phyloP scores from a whole-genome alignment of 1,139 yeast genomes.

The Hemisphaericaspora lyxosophila region DNA sequence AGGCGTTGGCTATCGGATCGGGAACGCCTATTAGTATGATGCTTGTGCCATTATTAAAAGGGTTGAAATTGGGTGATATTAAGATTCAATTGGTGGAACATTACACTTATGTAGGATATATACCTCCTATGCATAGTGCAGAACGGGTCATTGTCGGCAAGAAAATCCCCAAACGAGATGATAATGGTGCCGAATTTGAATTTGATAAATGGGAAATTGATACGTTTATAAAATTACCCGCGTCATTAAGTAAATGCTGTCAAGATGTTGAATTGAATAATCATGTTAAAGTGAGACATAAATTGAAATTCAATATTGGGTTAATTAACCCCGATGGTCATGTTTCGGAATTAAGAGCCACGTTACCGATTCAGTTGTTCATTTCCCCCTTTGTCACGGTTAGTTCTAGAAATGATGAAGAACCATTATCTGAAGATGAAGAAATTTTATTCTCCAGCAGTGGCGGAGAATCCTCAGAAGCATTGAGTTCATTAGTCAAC shows the following conservation, averaged over 20 bases:
- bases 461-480: constrained; percentile 22
- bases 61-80: constrained; percentile 71
- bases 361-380: constrained; percentile 65
- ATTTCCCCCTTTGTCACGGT: constrained; percentile 82
- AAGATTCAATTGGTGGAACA: constrained; percentile 67
- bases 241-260: constrained; percentile 69
- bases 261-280: constrained; percentile 76
- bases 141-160: constrained; percentile 57
- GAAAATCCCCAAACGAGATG: constrained; percentile 29
- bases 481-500: constrained; percentile 10
- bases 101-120: constrained; percentile 59
- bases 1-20: constrained; percentile 90
- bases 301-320: constrained; percentile 63
- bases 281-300: constrained; percentile 68
- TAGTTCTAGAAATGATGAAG: constrained; percentile 45
- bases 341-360: constrained; percentile 72
- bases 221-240: constrained; percentile 61
- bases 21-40: constrained; percentile 66
- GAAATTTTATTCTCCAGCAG: constrained; percentile 31
- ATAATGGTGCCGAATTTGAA: constrained; percentile 32
- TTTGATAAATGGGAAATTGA: constrained; percentile 79
- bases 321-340: constrained; percentile 74
- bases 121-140: constrained; percentile 53
- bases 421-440: constrained; percentile 21
- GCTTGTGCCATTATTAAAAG: constrained; percentile 80